These are phyloP conservation scores for Trichoderma arundinaceum DNA, from an alignment of 2,329 filamentous ascomycete genomes.

Conservation along the genomic window DNA sequence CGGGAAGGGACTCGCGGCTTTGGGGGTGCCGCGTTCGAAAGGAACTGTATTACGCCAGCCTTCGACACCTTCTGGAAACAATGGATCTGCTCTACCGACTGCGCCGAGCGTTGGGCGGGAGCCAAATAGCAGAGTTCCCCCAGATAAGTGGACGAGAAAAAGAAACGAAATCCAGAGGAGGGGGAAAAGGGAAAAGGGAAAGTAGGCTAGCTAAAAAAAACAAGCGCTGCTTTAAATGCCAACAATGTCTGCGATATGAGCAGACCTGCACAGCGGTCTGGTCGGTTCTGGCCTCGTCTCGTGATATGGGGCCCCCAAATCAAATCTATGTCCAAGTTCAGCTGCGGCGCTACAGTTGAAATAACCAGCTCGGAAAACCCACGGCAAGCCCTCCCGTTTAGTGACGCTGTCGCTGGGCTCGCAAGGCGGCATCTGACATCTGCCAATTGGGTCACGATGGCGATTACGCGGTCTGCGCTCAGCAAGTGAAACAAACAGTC, in stretches of 20 bases:
- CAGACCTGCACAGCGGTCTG: constrained; percentile 36
- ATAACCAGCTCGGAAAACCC: constrained; percentile 33
- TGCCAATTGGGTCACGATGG: constrained; percentile 12
- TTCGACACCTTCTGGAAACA: constrained; percentile 11
- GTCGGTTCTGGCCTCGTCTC: constrained; percentile 30
- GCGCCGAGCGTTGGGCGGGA: not conserved
- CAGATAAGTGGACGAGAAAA: not conserved
- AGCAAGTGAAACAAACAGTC: constrained; percentile 21
- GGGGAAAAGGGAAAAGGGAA: not conserved
- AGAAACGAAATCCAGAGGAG: not conserved
- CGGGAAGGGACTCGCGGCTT: constrained; percentile 19
- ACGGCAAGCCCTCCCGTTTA: constrained; percentile 32
- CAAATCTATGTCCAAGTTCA: constrained; percentile 36
- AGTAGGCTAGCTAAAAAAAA: constrained; percentile 6
- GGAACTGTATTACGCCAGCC: constrained; percentile 25
- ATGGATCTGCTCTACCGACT: constrained; percentile 3
- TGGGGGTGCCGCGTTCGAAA: constrained; percentile 7
- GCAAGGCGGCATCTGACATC: constrained; percentile 29
- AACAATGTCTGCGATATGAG: not conserved
- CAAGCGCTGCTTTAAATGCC: constrained; percentile 1
- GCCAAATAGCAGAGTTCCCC: not conserved
- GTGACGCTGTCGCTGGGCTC: constrained; percentile 31
- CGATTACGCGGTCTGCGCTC: constrained; percentile 21
- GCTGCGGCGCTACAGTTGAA: constrained; percentile 34
- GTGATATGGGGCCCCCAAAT: constrained; percentile 35